Evolutionary conservation across 208 protist species (phyloP).

Genomic region (Strigomonas oncopelti): DNA sequence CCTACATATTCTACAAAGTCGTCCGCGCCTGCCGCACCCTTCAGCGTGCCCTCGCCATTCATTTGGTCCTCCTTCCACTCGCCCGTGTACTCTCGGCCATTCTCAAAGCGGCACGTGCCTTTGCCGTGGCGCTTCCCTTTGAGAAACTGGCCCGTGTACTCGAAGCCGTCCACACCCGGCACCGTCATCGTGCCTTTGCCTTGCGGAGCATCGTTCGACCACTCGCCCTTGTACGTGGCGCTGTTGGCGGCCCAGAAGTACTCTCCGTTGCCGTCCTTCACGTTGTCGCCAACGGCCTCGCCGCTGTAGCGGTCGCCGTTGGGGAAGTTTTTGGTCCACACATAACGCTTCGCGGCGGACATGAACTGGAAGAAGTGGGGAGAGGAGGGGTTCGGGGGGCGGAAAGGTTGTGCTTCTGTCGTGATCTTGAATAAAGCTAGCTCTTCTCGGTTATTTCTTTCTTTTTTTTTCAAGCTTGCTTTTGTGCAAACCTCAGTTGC

Average conservation of each 20-base stretch:
- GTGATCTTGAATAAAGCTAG: no score
- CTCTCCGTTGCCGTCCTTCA: constrained; percentile 61
- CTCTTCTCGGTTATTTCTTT: no score
- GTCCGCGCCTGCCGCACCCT: constrained; percentile 43
- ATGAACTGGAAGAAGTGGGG: neutral
- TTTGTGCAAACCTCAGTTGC: neutral
- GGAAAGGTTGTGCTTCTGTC: no score
- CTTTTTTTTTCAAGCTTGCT: no score
- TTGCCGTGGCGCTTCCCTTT: constrained; percentile 59
- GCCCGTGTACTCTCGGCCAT: constrained; percentile 72
- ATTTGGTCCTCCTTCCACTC: constrained; percentile 80
- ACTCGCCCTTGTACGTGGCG: constrained; percentile 55
- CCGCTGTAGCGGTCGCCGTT: constrained; percentile 71
- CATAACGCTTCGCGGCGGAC: constrained; percentile 25
- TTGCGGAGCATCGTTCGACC: constrained; percentile 50
- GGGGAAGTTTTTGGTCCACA: constrained; percentile 57
- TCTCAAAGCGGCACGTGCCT: constrained; percentile 69
- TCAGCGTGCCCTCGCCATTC: constrained; percentile 66
- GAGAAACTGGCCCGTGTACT: constrained; percentile 56
- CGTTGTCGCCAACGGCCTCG: constrained; percentile 54
- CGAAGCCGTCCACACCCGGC: constrained; percentile 52
- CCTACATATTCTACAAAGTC: constrained; percentile 71
- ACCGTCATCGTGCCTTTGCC: constrained; percentile 56
- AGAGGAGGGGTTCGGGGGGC: neutral
- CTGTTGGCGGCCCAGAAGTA: constrained; percentile 59